Evolutionary conservation across 768 basidiomycete genomes (phyloP).

Genomic region (Stropharia rugosoannulata): DNA sequence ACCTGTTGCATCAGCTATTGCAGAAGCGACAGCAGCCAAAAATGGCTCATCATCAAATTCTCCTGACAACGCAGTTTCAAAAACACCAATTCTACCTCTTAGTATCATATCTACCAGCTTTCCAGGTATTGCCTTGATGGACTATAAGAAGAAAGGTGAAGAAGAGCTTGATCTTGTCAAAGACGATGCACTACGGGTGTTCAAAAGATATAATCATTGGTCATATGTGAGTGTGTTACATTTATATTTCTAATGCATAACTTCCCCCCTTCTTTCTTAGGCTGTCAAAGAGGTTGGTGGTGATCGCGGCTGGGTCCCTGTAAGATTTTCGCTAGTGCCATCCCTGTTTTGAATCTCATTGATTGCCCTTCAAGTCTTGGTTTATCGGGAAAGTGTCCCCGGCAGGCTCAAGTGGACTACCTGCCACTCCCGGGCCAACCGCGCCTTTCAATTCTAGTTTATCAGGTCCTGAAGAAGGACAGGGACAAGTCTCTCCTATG

Average conservation of each 20-base stretch:
- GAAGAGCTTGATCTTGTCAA: slow-evolving; percentile 90
- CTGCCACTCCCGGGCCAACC: slow-evolving; percentile 44
- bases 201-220: slow-evolving; percentile 99
- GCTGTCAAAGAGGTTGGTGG: slow-evolving; percentile 93
- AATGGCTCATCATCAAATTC: slow-evolving; percentile 38
- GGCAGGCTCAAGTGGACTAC: slow-evolving; percentile 39
- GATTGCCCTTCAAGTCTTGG: slow-evolving; percentile 64
- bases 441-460: slow-evolving; percentile 27
- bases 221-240: slow-evolving; percentile 64
- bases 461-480: slow-evolving; percentile 35
- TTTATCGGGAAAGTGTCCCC: slow-evolving; percentile 85
- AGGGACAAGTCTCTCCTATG: slow-evolving; percentile 71
- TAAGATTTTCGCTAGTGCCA: slow-evolving; percentile 32
- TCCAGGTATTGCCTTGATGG: slow-evolving; percentile 95
- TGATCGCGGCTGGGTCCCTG: slow-evolving; percentile 95
- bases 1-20: slow-evolving; percentile 85
- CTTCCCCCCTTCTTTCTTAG: slow-evolving; percentile 35
- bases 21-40: slow-evolving; percentile 73
- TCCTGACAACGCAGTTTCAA: slow-evolving; percentile 40
- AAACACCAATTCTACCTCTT: slow-evolving; percentile 83
- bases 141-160: slow-evolving; percentile 90
- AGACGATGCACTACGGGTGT: slow-evolving; percentile 87
- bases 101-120: slow-evolving; percentile 98
- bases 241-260: slow-evolving; percentile 4
- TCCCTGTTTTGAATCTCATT: background rate